Base-by-base conservation (phyloP, 2,329 filamentous ascomycete genomes). In the Hymenotorrendiella dingleyae region DNA sequence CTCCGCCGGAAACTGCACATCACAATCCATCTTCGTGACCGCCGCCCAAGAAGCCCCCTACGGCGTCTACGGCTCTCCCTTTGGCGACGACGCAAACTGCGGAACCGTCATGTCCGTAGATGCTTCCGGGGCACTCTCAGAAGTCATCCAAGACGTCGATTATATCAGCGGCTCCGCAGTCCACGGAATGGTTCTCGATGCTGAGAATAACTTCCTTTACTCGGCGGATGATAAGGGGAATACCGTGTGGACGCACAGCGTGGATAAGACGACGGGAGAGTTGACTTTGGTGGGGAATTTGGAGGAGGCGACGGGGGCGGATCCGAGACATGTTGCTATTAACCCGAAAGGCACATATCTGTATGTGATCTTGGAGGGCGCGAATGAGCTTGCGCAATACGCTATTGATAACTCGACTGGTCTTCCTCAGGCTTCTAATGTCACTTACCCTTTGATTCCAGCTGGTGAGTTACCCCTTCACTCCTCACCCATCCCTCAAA, bases 211-310 rank as follows among this genome's bases (percentile, higher is more conserved):
- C 32, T 69, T 67, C 49, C 55, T 74, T 12, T 70, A 72, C 55
- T 71, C 69, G 9, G 69, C 70, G 16, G 70, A 73, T 49, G 64
- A 70, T 49, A 58, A 58, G 20, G 68, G 65, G 38, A 71, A 73
- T 54, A 66, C 67, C 42, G 64, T 64, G 23, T 63, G 59, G 62
- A 56, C 59, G 11, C 62, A 64, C 37, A 30, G 26, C 1, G 45
- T 60, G 8, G 28, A 50, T 35, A 34, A 24, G 6, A 27, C 38
- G 3, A 50, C 47, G 3, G 49, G 49, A 3, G 40, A 43, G 16
- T 24, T 52, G 5, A 48, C 44, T 4, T 36, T 37, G 11, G 45
- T 54, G 0, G n/a, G n/a, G n/a, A n/a, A n/a, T n/a, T n/a, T n/a
- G n/a, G 35, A 21, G 9, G 43, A 33, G 11, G 6, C 55, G 12